Evolutionary conservation across 2,329 filamentous ascomycete genomes (phyloP), one percentile per base, ranked within the genome.

Genomic region (Chrysoporthe austroafricana): DNA sequence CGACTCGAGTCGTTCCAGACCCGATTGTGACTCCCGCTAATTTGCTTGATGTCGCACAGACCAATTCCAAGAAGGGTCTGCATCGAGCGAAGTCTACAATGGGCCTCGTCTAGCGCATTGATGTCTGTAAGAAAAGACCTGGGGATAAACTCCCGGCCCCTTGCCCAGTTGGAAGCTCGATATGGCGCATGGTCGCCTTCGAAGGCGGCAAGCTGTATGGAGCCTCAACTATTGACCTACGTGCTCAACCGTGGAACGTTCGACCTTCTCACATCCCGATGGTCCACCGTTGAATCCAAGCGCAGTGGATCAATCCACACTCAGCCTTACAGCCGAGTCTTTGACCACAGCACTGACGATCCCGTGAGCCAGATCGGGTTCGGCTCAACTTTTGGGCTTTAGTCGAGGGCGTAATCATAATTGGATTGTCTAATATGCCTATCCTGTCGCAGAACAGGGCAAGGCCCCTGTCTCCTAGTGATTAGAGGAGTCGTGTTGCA

Each of bases 201-300:
- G 26, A 54, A 26, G 21, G 1, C 11, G 26, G 26, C 50, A 34
- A 32, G 13, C 11, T 26, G 21, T 54, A 32, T 34, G 26, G 32
- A 16, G 13, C 11, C 50, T 54, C 26, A 54, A 21, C 50, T 54
- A 11, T 7, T 54, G 26, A 54, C 16, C 21, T 21, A 13, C 32
- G 50, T 13, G 1, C 16, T 54, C 50, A 14, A 32, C 50, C 50
- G 50, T 26, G 21, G 26, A 54, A 16, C 21, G 32, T 54, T 54
- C 50, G 50, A 8, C 11, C 50, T 54, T 54, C 21, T 34, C 50
- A 39, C 4, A 54, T 16, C 50, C 2, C 48, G 11, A 4, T 52
- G 48, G 48, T 21, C n/a, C 48, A 26, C 48, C 50, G 50, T 54
- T 54, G 50, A 54, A 54, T 32, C 50, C 50, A 54, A 13, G 21